Base-by-base conservation (phyloP, 176 grass and related monocot species). In the Pharus latifolius region DNA sequence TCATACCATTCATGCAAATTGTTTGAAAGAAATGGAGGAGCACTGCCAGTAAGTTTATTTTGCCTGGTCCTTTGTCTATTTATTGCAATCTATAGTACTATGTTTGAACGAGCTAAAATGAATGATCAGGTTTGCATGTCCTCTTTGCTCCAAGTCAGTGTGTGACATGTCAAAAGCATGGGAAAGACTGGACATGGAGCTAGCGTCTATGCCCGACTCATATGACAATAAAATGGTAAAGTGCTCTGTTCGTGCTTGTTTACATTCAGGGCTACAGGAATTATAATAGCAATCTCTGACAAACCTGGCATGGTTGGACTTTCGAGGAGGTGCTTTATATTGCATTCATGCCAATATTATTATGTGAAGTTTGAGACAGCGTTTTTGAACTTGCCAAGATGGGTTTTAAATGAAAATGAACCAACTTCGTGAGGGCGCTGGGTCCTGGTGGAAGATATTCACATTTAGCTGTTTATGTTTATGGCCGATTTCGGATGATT, bases 121-220 rank as follows among this genome's bases (percentile, higher is more conserved):
- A 41, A 53, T 47, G 23, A 7, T 15, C 74, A 99, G 90, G 84
- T 99, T 83, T 50, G 78, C 80, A 15, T 99, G 95, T n/a, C 95
- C 95, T 3, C 74, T 91, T 57, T 99, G 95, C 76, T 94, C 95
- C 22, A 99, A 94, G 53, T 99, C 95, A 7, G 95, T 99, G 34
- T 91, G 95, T 79, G 87, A 99, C 57, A 99, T 99, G 95, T 94
- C 95, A 0, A 88, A 91, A 84, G 90, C 81, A 49, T 98, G 95
- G 95, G 87, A 94, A 64, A 88, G 86, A 56, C 63, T 98, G 18
- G 95, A 99, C 18, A 57, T 70, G 41, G 87, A 94, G 76, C 69
- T 99, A 20, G 95, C 90, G 15, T 86, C 78, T 26, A 80, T 99
- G 49, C 75, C 87, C 3, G 82, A 81, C 42, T 72, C 75, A 8